Base-by-base conservation (phyloP, 768 basidiomycete species). In the Ramaria rubella region DNA sequence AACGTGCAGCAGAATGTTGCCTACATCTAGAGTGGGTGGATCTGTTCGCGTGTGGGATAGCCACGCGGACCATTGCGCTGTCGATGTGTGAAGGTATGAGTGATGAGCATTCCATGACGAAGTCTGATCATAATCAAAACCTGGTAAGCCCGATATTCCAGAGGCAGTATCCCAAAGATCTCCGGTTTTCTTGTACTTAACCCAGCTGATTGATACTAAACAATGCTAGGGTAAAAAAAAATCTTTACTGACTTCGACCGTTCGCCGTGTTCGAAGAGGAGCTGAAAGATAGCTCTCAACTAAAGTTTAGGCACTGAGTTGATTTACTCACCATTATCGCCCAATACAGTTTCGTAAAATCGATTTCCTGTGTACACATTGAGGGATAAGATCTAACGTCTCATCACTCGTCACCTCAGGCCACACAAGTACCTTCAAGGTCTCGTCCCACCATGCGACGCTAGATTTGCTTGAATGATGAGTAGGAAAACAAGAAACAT, bases 21-120 rank as follows among this genome's bases (percentile, higher is more conserved):
- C 17, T 48, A 56, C 55, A 29, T 56, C 55, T 34, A 56, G 26
- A 11, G 55, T 45, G 29, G 55, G 55, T 19, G 55, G 29, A 15
- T 19, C 21, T 4, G 17, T 17, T 29, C 55, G 33, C 5, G 55
- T 36, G 33, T 56, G 46, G 21, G 55, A 23, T 17, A 56, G 44
- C 55, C 55, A 56, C n/a, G 55, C 23, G 23, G 27, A 33, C 55
- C 55, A 56, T 48, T 56, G 55, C 12, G 40, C 55, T 56, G 36
- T 12, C 9, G 30, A 24, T 17, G 34, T n/a, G 33, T 31, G 4
- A 30, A n/a, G 45, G 15, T 26, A 17, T 56, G 44, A 45, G 44
- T 15, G 11, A 12, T 19, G 9, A 43, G 14, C 21, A 54, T 2
- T 15, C 26, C 46, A 17, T 31, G 5, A 45, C 9, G 24, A 45